These are phyloP conservation scores for Syzygium aqueum DNA, from an alignment of 345 rosid genomes.

Conservation along the genomic window DNA sequence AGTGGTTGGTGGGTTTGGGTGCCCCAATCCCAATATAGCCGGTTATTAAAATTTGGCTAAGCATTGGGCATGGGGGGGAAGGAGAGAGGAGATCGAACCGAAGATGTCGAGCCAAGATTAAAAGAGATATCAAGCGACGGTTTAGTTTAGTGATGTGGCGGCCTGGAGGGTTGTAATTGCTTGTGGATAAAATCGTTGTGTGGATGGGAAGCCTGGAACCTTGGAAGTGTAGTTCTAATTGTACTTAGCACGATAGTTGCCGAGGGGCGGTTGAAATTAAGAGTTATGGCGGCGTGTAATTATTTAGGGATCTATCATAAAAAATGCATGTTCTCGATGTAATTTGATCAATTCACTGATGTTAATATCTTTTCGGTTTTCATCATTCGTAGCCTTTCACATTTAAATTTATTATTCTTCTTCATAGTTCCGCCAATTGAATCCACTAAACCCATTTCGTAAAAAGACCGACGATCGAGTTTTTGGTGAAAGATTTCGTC, in stretches of 20 bases:
- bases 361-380: not conserved
- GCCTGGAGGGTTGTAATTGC: not conserved
- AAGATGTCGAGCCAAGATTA: not conserved
- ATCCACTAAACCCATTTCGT: not conserved
- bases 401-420: not conserved
- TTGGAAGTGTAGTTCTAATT: not conserved
- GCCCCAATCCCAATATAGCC: not conserved
- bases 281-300: not conserved
- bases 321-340: accelerated
- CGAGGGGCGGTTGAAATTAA: not conserved
- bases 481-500: not conserved
- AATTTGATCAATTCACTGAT: not conserved
- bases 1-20: too few species aligned
- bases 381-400: not conserved
- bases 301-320: not conserved
- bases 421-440: not conserved
- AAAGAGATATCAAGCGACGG: not conserved
- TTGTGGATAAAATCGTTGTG: not conserved
- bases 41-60: not conserved
- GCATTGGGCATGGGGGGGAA: not conserved
- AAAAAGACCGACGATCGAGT: not conserved
- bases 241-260: not conserved
- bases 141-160: not conserved
- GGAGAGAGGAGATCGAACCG: not conserved
- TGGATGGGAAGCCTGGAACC: not conserved